A percentile compares a stretch with the other conserved stretches of the same genome.
phyloP scores from a whole-genome alignment of 176 grass and related monocot species.

The barley (Hordeum vulgare) region MorexV3_pseudomolecules_assembly NC_058520.1:496025062-496025561 shows the following conservation, averaged over 20 bases:
- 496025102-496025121: conserved; percentile 46
- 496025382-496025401: conserved; percentile 69
- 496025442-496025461: conserved; percentile 90
- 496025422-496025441: conserved; percentile 79
- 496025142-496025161: conserved; percentile 71
- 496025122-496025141: conserved; percentile 74
- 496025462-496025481: conserved; percentile 54
- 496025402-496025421: conserved; percentile 58
- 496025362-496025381: conserved; percentile 50
- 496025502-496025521: conserved; percentile 60
- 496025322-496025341: conserved; percentile 69
- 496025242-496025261: conserved; percentile 88
- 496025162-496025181: conserved; percentile 54
- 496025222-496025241: conserved; percentile 92
- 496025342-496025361: conserved; percentile 85
- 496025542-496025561: conserved; percentile 77
- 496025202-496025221: conserved; percentile 40
- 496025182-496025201: conserved; percentile 79
- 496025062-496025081: conserved; percentile 53
- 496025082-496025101: conserved; percentile 65
- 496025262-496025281: conserved; percentile 55
- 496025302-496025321: conserved; percentile 50
- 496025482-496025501: conserved; percentile 67
- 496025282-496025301: conserved; percentile 83
- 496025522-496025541: conserved; percentile 77